These are phyloP conservation scores for Pseudohyphozyma bogoriensis DNA, from an alignment of 768 basidiomycete genomes.

Conservation along the genomic window DNA sequence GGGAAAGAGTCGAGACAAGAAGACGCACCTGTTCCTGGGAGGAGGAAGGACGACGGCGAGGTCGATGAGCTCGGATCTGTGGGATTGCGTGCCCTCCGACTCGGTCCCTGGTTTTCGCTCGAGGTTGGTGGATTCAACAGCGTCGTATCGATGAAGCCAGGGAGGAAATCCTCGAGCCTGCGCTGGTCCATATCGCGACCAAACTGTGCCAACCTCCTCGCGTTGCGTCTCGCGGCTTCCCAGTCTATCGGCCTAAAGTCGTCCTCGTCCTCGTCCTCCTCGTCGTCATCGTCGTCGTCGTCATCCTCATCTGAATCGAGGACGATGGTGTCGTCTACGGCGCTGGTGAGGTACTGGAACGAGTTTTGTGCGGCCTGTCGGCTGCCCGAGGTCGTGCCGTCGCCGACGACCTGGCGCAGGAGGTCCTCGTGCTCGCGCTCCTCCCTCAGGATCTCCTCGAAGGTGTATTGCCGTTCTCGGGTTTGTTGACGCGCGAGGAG, in stretches of 20 bases:
- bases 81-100: too few species aligned
- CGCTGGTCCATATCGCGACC: too few species aligned
- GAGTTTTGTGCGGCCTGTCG: too few species aligned
- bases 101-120: too few species aligned
- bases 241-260: background rate
- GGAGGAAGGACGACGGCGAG: slow-evolving; percentile 21
- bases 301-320: background rate
- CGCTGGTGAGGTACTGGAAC: background rate
- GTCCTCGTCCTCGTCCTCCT: background rate
- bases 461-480: too few species aligned
- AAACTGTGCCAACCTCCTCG: too few species aligned
- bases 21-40: slow-evolving; percentile 16
- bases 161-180: too few species aligned
- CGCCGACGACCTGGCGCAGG: background rate
- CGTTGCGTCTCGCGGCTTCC: too few species aligned
- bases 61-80: slow-evolving; percentile 17
- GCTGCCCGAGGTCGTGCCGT: background rate
- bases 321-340: background rate
- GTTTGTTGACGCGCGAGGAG: too few species aligned
- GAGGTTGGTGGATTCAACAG: too few species aligned
- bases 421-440: background rate
- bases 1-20: slow-evolving; percentile 2
- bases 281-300: slow-evolving; percentile 1
- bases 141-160: too few species aligned
- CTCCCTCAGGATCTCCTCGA: background rate